Percentiles rank a stretch among this genome's conserved stretches.
These are phyloP conservation scores for Corymbia calophylla DNA, from an alignment of 441 rosid genomes.

Conservation along the genomic window DNA sequence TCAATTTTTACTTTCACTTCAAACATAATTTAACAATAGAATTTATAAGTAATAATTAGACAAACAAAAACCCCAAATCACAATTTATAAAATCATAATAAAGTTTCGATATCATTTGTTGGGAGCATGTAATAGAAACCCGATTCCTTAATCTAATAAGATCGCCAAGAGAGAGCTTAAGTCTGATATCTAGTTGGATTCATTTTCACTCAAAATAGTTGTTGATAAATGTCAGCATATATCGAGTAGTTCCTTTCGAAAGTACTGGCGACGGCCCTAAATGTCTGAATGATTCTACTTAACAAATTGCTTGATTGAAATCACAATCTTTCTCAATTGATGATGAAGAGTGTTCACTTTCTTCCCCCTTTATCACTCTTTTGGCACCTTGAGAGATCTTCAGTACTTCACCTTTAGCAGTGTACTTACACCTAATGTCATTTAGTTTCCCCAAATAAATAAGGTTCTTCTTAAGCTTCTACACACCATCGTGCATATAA, in stretches of 20 bases:
- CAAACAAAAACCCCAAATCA: not conserved
- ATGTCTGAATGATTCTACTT: not conserved
- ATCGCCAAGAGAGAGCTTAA: rapidly evolving
- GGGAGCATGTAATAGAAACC: rapidly evolving
- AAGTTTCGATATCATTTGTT: not conserved
- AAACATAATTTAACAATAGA: not conserved
- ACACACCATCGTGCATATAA: rapidly evolving
- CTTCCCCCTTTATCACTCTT: not conserved
- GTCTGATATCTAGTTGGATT: rapidly evolving
- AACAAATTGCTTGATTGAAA: not conserved
- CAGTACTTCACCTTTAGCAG: not conserved
- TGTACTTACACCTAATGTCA: not conserved
- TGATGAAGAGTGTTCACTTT: not conserved
- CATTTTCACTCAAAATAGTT: not conserved
- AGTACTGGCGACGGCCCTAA: not conserved
- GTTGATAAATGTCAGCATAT: too few relatives aligned
- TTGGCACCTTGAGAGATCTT: rapidly evolving
- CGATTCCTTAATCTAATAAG: not conserved
- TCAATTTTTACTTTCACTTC: not conserved
- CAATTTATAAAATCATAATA: too few relatives aligned
- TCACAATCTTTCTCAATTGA: rapidly evolving
- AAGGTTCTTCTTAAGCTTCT: rapidly evolving
- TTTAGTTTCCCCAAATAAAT: rapidly evolving
- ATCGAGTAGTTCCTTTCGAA: rapidly evolving
- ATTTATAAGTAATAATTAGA: too few relatives aligned